These are phyloP conservation scores for Fusarium pininemorale DNA, from an alignment of 2,329 filamentous ascomycete genomes.

Conservation along the genomic window DNA sequence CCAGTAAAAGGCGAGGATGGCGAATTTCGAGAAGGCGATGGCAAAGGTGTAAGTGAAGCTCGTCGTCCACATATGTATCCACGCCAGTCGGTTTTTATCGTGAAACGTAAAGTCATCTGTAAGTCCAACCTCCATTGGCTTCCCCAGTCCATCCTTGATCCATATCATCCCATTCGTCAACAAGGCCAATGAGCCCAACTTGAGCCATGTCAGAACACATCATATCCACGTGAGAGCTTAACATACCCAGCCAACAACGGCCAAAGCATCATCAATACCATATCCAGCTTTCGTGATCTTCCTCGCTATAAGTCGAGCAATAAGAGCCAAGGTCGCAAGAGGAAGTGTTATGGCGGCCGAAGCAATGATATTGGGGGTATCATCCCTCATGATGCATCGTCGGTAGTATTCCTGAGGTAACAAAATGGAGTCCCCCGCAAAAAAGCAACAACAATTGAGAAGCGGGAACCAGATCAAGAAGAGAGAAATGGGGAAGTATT, in stretches of 20 bases:
- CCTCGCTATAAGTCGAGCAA: slow-evolving; percentile 29
- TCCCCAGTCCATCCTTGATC: slow-evolving; percentile 26
- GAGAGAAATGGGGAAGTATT: slow-evolving; percentile 20
- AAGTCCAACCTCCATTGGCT: slow-evolving; percentile 26
- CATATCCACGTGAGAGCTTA: background rate
- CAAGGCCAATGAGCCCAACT: slow-evolving; percentile 33
- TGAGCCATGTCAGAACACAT: background rate
- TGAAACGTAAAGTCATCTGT: slow-evolving; percentile 21
- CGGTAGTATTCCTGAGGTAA: background rate
- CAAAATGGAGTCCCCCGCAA: background rate
- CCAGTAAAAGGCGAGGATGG: slow-evolving; percentile 45
- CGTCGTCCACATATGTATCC: slow-evolving; percentile 38
- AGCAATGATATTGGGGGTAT: slow-evolving; percentile 37
- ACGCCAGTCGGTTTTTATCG: slow-evolving; percentile 27
- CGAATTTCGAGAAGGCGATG: slow-evolving; percentile 43
- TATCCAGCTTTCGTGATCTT: slow-evolving; percentile 38
- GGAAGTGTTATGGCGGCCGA: slow-evolving; percentile 32
- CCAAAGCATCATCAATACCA: slow-evolving; percentile 33
- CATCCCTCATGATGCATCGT: slow-evolving; percentile 38
- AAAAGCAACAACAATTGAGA: background rate
- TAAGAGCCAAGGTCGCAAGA: slow-evolving; percentile 30
- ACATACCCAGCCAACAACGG: slow-evolving; percentile 37
- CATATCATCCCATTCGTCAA: slow-evolving; percentile 29
- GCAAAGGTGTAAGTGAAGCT: slow-evolving; percentile 44
- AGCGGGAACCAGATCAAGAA: slow-evolving; percentile 1